Conservation (phyloP, 2,329 filamentous ascomycete species). For the Sordariomycetes sp. region DNA sequence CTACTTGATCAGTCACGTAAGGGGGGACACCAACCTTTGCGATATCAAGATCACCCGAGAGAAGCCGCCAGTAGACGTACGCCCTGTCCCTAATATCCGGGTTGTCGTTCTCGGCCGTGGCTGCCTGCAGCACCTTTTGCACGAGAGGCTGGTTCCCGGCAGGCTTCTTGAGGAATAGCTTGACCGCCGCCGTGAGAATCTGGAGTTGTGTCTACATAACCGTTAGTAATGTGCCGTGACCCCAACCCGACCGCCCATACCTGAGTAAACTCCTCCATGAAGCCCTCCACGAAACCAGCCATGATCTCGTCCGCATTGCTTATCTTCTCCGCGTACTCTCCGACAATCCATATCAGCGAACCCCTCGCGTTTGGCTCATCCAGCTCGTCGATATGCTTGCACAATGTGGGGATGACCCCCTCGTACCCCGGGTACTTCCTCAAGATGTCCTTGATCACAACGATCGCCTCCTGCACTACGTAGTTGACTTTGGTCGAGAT, state of each 20-base stretch:
- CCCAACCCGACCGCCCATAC: slow-evolving; percentile 27
- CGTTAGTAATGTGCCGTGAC: slow-evolving; percentile 7
- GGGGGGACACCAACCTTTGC: slow-evolving; percentile 51
- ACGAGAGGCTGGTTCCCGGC: slow-evolving; percentile 83
- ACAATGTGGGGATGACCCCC: slow-evolving; percentile 91
- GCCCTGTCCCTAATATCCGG: slow-evolving; percentile 93
- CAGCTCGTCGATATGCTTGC: slow-evolving; percentile 91
- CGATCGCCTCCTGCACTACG: slow-evolving; percentile 92
- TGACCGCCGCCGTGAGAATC: slow-evolving; percentile 92
- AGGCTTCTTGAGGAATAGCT: slow-evolving; percentile 94
- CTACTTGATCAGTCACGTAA: background rate
- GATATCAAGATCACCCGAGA: slow-evolving; percentile 82
- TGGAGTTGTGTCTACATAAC: slow-evolving; percentile 74
- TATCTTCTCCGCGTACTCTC: slow-evolving; percentile 98
- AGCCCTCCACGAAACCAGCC: slow-evolving; percentile 79
- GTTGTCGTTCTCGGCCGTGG: slow-evolving; percentile 92
- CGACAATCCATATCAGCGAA: slow-evolving; percentile 95
- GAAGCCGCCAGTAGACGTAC: slow-evolving; percentile 94
- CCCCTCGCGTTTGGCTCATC: slow-evolving; percentile 88
- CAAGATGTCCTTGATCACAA: slow-evolving; percentile 99
- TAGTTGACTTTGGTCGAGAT: slow-evolving; percentile 99
- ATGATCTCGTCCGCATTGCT: slow-evolving; percentile 96
- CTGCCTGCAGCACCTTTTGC: slow-evolving; percentile 84
- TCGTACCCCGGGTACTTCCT: slow-evolving; percentile 96
- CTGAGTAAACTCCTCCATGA: slow-evolving; percentile 93